Evolutionary conservation across 2,329 filamentous ascomycete genomes (phyloP), one percentile per base, ranked within the genome.

Genomic region (Parastagonospora nodorum): DNA sequence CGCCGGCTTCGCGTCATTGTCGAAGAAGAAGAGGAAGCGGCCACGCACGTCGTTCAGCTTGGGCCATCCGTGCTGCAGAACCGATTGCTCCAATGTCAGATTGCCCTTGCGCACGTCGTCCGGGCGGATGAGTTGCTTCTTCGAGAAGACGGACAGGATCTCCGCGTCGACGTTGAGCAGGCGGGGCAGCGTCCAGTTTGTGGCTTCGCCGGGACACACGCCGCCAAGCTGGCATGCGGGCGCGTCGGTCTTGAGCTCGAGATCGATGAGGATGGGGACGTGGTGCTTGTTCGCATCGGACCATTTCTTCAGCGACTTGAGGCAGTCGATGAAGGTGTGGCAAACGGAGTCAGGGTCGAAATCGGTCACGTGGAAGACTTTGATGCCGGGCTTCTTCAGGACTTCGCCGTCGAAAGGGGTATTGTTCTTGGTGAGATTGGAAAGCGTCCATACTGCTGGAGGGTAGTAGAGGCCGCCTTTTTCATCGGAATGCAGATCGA

Each of bases 351-450:
- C 73, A 2, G 78, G 73, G 57, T 82, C 79, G 1, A 76, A 68
- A 50, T 81, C 80, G 2, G 78, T 75, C n/a, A 82, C 73, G 61
- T 82, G 79, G 55, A 81, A 72, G 14, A 82, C 74, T 55, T 82
- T 82, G 47, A 78, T 72, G 7, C 78, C 78, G 0, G 77, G 74
- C 46, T 71, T 66, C 42, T 71, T 64, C 54, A 78, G 70, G 4
- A 75, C 51, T 4, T 72, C 27, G 66, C 76, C 72, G 43, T 75
- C 68, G n/a, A 69, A 72, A 0, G 75, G 73, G 5, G 68, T 69
- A 0, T 69, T 72, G 5, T 74, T 57, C 14, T 74, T 71, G 5
- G 75, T 74, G 16, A 78, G 55, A 33, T 75, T 74, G 3, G 74
- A 71, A 1, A 75, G 53, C 30, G 67, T 74, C 61, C 75, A 75